Base-by-base conservation (phyloP, 495 filamentous ascomycete genomes). In the Annulohypoxylon bovei region DNA sequence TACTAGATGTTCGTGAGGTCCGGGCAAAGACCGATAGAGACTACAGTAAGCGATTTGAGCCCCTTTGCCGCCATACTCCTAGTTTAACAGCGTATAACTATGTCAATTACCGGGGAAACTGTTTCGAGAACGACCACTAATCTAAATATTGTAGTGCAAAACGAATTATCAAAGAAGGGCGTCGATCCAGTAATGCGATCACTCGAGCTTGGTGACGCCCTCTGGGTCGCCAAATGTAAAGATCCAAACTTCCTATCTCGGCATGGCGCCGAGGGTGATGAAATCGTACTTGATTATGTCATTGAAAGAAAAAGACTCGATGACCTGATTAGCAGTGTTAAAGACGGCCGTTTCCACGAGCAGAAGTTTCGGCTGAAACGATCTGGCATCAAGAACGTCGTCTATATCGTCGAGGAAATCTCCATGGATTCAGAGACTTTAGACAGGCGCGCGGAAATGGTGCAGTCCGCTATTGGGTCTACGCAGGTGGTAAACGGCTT, bases 231-330 rank as follows among this genome's bases (percentile, higher is more conserved):
- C 40, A 92, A 89, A 76, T 88, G 85, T 74, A 82, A 87, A 47
- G 84, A 90, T 57, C 81, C 87, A 0, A 77, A 77, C 28, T 85
- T 87, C 63, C 82, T 92, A 8, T 68, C 84, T 3, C 83, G 80
- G 1, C 78, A 83, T 57, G 86, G 87, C 50, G 85, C 86, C 49
- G 89, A 92, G 78, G 85, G 90, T n/a, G 87, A 91, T 61, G 93
- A 95, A 77, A 80, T 93, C 3, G 88, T 93, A 40, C 82, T 96
- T 5, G 92, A 95, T 75, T 93, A 88, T 82, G 92, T 96, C 28
- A 85, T 95, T 0, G 93, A 96, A 78, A 86, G 93, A 52, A 96
- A 96, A 73, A 85, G 93, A 2, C 84, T 94, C 0, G 93, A 96
- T 69, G 93, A 96, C 77, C 83, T 96, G 3, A 82, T 95, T 6